Percentiles rank a stretch among this genome's conserved stretches.
phyloP scores from a whole-genome alignment of 495 filamentous ascomycete genomes.

The Neurospora discreta region DNA sequence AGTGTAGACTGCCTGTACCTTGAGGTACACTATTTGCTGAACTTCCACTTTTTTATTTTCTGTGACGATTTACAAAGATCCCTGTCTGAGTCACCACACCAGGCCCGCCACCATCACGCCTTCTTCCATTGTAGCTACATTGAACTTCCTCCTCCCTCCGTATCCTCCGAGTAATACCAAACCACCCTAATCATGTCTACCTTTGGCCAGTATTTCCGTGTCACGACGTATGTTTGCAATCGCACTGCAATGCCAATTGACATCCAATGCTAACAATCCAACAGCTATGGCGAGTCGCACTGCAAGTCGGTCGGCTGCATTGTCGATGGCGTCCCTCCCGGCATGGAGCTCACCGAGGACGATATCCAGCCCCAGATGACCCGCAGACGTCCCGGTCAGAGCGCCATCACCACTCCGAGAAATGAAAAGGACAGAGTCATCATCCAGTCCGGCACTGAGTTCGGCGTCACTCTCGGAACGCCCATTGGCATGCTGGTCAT shows the following conservation, averaged over 20 bases:
- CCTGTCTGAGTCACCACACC: background rate
- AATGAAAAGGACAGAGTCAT: constrained; percentile 86
- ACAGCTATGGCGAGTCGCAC: constrained; percentile 81
- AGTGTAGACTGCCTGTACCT: background rate
- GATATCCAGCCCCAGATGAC: constrained; percentile 96
- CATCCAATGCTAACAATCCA: constrained; percentile 9
- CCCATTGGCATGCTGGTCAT: constrained; percentile 80
- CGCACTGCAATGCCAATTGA: background rate
- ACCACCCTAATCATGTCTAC: constrained; percentile 58
- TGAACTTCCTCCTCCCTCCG: background rate
- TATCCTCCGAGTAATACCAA: background rate
- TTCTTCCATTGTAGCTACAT: background rate
- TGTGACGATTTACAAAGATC: background rate
- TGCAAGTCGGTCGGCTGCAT: constrained; percentile 86
- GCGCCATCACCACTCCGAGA: constrained; percentile 78
- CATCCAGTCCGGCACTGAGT: constrained; percentile 92
- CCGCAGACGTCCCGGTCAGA: constrained; percentile 82
- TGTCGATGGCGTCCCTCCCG: constrained; percentile 79
- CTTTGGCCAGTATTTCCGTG: constrained; percentile 74
- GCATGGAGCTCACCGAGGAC: constrained; percentile 74
- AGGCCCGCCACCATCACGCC: background rate
- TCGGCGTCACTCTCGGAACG: constrained; percentile 82
- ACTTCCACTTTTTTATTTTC: background rate
- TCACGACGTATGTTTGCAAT: constrained; percentile 60
- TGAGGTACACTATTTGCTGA: no score